Conservation (phyloP, 768 basidiomycete species). For the Brasilioporus rufonigricans region DNA sequence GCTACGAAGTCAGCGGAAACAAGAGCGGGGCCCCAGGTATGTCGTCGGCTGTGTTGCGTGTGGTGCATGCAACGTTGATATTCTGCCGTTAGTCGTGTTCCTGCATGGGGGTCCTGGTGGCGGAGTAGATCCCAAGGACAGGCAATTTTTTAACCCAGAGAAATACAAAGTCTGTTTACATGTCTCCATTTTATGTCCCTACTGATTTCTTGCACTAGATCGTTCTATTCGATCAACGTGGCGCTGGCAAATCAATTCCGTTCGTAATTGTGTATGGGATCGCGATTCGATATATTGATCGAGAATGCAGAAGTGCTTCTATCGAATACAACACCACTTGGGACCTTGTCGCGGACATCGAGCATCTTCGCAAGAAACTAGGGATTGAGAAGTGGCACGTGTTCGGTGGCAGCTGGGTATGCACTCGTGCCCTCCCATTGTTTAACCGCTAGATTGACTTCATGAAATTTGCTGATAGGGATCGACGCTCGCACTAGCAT, state of each 20-base stretch:
- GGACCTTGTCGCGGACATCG: constrained; percentile 90
- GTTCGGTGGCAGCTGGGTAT: constrained; percentile 91
- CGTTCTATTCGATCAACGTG: constrained; percentile 87
- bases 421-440: constrained; percentile 12
- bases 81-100: constrained; percentile 58
- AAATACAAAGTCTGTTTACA: constrained; percentile 67
- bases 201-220: constrained; percentile 45
- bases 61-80: background rate
- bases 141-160: constrained; percentile 77
- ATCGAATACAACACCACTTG: constrained; percentile 90
- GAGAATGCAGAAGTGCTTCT: constrained; percentile 56
- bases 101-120: constrained; percentile 86
- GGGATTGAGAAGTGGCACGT: constrained; percentile 87
- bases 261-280: constrained; percentile 34
- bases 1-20: constrained; percentile 83
- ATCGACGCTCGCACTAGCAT: constrained; percentile 81
- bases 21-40: constrained; percentile 71
- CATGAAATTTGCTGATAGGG: constrained; percentile 45
- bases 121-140: constrained; percentile 64
- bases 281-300: constrained; percentile 3
- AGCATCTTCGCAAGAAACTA: constrained; percentile 74
- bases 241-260: constrained; percentile 85
- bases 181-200: background rate
- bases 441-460: background rate
- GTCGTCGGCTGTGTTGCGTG: constrained; percentile 5